Base-by-base conservation (phyloP, 805 yeast genomes). In the Pichia deserticola region DNA sequence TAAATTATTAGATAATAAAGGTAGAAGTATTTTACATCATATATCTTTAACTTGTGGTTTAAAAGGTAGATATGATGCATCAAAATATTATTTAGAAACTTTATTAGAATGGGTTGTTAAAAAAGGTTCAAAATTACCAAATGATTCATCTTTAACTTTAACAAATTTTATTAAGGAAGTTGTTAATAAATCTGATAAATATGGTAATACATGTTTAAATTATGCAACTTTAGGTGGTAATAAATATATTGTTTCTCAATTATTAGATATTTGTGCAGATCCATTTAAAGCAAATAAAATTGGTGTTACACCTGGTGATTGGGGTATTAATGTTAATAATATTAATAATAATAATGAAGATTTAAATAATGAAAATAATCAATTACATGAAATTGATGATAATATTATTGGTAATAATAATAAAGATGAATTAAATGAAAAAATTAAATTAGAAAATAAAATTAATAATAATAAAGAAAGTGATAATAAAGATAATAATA, bases 171-270 rank as follows among this genome's bases (percentile, higher is more conserved):
- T 84, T 71, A 71, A 77, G 15, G 79, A 81, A 44, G 78, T 93
- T 57, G 83, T 92, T 47, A 92, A 93, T 63, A 85, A 86, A n/a
- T 87, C 84, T 54, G 99, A 93, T 68, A 73, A 81, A 48, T 90
- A 90, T 60, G 99, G 99, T 29, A 97, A 93, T 63, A 93, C 99
- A 0, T 90, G 97, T 44, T 72, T 93, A 52, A 95, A 90, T 62
- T 86, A 93, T 49, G 95, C 95, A 0, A 93, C 97, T 0, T 78
- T 95, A 58, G 79, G 93, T 29, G 95, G 95, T 8, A 86, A 87
- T 63, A 79, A 81, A 43, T 81, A 85, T 42, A 77, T 93, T 49
- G 90, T 86, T 9, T 88, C 86, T 54, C 87, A 85, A 54, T 73
- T 93, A 44, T 66, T 93, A 46, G 90, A 87, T 54, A 85, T 87